A percentile compares a stretch with the other conserved stretches of the same genome.
These are phyloP conservation scores for Nicotiana noctiflora DNA, from an alignment of 257 asterid species.

Conservation along the genomic window DNA sequence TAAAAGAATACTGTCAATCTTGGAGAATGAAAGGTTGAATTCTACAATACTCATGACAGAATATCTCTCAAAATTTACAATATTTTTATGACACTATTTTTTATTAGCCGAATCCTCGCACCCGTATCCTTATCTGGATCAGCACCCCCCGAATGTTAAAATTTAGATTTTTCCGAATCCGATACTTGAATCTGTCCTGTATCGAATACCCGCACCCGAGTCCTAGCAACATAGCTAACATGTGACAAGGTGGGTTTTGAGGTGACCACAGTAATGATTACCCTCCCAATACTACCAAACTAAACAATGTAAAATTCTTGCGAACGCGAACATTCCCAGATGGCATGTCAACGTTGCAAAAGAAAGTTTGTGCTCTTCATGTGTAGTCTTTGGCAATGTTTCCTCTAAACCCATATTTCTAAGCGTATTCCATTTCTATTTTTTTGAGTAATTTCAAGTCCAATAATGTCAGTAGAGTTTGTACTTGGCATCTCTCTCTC, in stretches of 20 bases:
- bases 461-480: background rate
- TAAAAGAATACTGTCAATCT: too few relatives aligned
- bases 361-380: background rate
- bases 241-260: background rate
- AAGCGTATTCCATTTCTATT: background rate
- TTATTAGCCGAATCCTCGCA: too few relatives aligned
- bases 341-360: background rate
- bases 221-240: background rate
- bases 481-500: slow-evolving; percentile 1
- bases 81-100: too few relatives aligned
- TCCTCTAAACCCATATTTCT: background rate
- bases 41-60: too few relatives aligned
- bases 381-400: background rate
- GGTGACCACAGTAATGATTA: background rate
- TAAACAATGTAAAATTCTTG: background rate
- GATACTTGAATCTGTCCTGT: too few relatives aligned
- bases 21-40: too few relatives aligned
- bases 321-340: background rate
- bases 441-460: background rate
- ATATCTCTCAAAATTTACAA: too few relatives aligned
- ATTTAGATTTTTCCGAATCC: too few relatives aligned
- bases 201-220: too few relatives aligned
- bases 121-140: too few relatives aligned
- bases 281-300: background rate
- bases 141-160: too few relatives aligned